A percentile compares a stretch with the other conserved stretches of the same genome.
Evolutionary conservation across 75 land plant species (phyloP).

Genomic region (Adiantum capillusveneris): DNA sequence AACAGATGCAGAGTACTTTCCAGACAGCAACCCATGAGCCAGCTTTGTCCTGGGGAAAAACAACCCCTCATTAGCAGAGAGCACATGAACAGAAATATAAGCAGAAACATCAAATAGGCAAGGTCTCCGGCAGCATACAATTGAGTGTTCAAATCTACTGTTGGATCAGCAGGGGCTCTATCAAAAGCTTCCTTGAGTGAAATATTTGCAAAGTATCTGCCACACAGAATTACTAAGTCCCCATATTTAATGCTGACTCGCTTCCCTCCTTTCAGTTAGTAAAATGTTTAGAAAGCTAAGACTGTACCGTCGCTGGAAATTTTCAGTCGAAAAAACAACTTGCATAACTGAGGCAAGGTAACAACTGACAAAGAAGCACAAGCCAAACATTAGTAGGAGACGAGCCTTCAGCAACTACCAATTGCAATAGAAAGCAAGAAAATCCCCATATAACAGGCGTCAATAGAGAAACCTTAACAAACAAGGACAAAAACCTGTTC

Average conservation of each 20-base stretch:
- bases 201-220: slow-evolving; percentile 57
- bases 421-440: no score
- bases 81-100: no score
- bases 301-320: slow-evolving; percentile 63
- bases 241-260: no score
- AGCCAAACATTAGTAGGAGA: neutral
- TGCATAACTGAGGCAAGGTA: slow-evolving; percentile 96
- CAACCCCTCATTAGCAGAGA: no score
- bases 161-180: slow-evolving; percentile 95
- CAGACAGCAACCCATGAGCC: slow-evolving; percentile 93
- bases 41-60: slow-evolving; percentile 86
- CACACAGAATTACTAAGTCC: no score
- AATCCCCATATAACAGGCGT: neutral
- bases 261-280: no score
- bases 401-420: neutral
- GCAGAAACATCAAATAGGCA: no score
- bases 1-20: slow-evolving; percentile 70
- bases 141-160: slow-evolving; percentile 84
- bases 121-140: slow-evolving; percentile 39
- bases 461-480: neutral
- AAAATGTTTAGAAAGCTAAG: no score
- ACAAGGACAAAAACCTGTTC: slow-evolving; percentile 59
- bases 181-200: slow-evolving; percentile 64
- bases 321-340: slow-evolving; percentile 72
- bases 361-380: slow-evolving; percentile 51